These are phyloP conservation scores for Tulasnella sp. DNA, from an alignment of 768 basidiomycete genomes.

Conservation along the genomic window DNA sequence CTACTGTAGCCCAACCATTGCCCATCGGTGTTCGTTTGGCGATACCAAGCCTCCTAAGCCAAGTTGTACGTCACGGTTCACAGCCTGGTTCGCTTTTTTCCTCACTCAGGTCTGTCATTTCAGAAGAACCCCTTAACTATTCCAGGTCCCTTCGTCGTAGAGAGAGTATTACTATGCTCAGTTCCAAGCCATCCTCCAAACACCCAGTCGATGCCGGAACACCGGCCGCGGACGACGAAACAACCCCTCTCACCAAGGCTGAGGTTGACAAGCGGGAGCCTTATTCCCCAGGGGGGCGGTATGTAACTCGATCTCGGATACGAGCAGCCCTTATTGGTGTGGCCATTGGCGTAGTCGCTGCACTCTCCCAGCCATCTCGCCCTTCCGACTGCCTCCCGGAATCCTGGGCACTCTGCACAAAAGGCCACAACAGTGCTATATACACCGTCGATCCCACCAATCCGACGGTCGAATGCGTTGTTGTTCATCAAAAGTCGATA, in stretches of 20 bases:
- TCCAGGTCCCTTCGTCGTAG: not conserved
- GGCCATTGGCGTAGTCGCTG: not conserved
- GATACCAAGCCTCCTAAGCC: too few species aligned
- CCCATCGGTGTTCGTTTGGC: too few species aligned
- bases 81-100: not conserved
- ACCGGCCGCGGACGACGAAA: not conserved
- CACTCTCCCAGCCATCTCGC: not conserved
- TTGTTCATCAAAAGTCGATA: constrained; percentile 44
- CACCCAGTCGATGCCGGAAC: not conserved
- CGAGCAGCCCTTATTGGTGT: not conserved
- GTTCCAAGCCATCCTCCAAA: not conserved
- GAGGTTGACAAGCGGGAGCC: not conserved
- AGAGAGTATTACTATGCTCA: not conserved
- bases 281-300: not conserved
- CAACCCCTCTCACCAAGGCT: not conserved
- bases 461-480: constrained; percentile 55
- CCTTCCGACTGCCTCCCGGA: not conserved
- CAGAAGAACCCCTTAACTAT: not conserved
- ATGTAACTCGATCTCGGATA: not conserved
- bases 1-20: too few species aligned
- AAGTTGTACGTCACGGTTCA: not conserved
- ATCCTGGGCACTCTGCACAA: constrained; percentile 8
- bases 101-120: not conserved
- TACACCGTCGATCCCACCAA: constrained; percentile 58
- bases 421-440: constrained; percentile 32